Base-by-base conservation (phyloP, 2,329 filamentous ascomycete genomes). In the Epichloe scottii region DNA sequence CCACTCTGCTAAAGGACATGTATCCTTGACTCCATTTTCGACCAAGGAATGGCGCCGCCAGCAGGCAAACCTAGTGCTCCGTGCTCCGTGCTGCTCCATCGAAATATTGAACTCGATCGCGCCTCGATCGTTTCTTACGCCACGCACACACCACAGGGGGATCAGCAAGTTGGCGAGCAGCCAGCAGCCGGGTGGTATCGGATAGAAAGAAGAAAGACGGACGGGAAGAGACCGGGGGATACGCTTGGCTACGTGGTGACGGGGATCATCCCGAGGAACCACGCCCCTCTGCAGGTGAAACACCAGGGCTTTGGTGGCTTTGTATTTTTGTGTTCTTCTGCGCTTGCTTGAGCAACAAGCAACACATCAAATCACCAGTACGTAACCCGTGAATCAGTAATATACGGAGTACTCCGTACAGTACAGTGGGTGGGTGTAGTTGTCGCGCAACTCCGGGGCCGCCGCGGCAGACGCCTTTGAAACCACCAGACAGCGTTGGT, bases 291-390 rank as follows among this genome's bases (percentile, higher is more conserved):
- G 10, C 60, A 63, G 67, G 66, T 63, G 63, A 68, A 68, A 68
- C 66, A 30, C 26, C 8, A 30, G 8, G 26, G 67, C 63, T 62
- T 68, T 68, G 68, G 66, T 61, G 65, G 60, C 63, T 61, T 62
- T 65, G 19, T 3, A 62, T 63, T 61, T 68, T 23, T 10, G 26
- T 30, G 26, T 11, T 11, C 8, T 30, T 10, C 26, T 11, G 26
- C 10, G 26, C 26, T 30, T 30, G 26, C 8, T 30, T 4, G 26
- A 30, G 26, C 26, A 30, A 14, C 35, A n/a, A 3, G 11, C 35
- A 38, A n/a, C 4, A n/a, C 35, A 37, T 5, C 35, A 14, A 14
- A 38, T 5, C 34, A 35, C 34, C 34, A 7, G 35, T n/a, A n/a
- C 35, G 15, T 5, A 2, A 30, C 8, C 26, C 26, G 26, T 30